Evolutionary conservation across 2,329 filamentous ascomycete genomes (phyloP), one percentile per base, ranked within the genome.

Genomic region (Coleophoma crateriformis): DNA sequence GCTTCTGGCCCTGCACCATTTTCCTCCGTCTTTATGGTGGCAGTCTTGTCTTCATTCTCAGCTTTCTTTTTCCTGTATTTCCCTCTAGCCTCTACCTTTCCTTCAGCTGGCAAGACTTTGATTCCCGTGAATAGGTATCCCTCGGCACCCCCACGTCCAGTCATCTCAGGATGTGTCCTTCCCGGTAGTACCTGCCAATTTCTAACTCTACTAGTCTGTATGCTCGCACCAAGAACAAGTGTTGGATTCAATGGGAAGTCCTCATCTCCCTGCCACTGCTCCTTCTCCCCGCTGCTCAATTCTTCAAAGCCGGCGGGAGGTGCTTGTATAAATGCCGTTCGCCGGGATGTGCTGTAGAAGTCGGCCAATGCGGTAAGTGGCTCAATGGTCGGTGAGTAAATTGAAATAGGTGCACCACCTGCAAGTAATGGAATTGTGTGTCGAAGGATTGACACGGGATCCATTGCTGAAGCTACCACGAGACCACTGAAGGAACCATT

Each of bases 131-230:
- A 90, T 3, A 99, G 66, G 66, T 89, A 99, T 0, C 94, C 94
- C 63, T 97, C 92, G 0, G 90, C 83, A 1, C 92, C 92, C 17
- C 94, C 94, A 38, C 81, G 79, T 35, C 84, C 84, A 52, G 88
- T 96, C 94, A 99, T 99, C 49, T 95, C 69, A 7, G 94, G 94
- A 71, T 99, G 94, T 47, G 94, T 97, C 48, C 94, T 75, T 1
- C 90, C 88, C 0, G 94, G 94, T 43, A 99, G 68, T 2, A 96
- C 91, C 72, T 99, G 94, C 88, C 90, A 97, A 47, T 81, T 76
- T 54, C 87, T 78, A 5, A 87, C 84, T 13, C 89, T 77, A 44
- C 85, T 88, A 2, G 85, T 94, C 70, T 97, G 91, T 47, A 99
- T 75, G 12, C 78, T 82, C 1, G 89, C 84, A 1, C 85, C 88